phyloP scores from a whole-genome alignment of 352 stramenopile genomes.

The Phytophthora hibernalis region DNA sequence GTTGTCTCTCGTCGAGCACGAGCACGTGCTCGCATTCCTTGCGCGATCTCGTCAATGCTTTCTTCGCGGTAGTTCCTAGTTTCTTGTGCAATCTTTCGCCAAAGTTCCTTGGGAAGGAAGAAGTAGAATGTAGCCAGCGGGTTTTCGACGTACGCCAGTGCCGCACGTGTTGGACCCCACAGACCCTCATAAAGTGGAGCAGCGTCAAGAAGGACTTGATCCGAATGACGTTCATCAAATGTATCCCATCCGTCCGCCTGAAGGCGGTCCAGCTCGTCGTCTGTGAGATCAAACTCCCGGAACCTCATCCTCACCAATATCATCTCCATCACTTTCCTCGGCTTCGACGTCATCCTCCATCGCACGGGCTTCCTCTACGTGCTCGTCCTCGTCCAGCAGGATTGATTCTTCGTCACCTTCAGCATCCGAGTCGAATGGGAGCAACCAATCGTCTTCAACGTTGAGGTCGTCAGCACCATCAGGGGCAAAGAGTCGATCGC shows the following conservation, averaged over 20 bases:
- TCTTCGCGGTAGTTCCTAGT: neutral
- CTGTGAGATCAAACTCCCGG: neutral
- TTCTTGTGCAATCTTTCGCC: conserved; percentile 6
- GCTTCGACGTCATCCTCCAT: neutral
- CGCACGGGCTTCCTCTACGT: too few relatives aligned
- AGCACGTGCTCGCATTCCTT: neutral
- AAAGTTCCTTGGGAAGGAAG: conserved; percentile 11
- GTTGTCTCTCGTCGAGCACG: neutral
- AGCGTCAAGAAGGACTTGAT: neutral
- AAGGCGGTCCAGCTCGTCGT: neutral
- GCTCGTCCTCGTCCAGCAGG: neutral
- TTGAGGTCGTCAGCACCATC: neutral
- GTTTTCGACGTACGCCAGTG: neutral
- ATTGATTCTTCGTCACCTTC: conserved; percentile 4
- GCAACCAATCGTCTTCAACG: conserved; percentile 2
- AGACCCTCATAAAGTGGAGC: conserved; percentile 1
- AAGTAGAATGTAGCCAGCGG: conserved; percentile 9
- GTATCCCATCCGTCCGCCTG: conserved; percentile 3
- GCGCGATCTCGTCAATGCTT: neutral
- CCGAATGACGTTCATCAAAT: neutral
- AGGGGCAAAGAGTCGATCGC: neutral
- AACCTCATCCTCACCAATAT: neutral
- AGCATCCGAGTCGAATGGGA: conserved; percentile 2
- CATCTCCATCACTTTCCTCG: neutral
- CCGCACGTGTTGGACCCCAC: neutral